Conservation (phyloP, 192 early-diverging fungal species). For the Coemansia sp. region DNA sequence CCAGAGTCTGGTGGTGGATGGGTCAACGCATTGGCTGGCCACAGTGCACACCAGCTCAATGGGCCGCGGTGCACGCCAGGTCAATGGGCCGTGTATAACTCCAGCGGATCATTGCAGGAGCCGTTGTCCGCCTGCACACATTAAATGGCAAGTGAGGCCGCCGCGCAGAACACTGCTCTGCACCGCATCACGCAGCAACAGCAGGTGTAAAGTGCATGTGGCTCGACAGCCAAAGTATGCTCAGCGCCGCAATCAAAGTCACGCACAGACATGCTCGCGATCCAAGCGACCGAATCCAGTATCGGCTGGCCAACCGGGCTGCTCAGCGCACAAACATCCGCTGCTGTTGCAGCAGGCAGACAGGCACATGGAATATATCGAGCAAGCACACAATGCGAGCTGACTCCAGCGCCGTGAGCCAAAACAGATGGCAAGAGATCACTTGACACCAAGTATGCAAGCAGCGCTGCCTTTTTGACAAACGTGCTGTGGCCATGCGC, state of each 20-base stretch:
- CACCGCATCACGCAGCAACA: neutral
- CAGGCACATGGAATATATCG: neutral
- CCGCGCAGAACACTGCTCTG: neutral
- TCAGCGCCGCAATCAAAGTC: neutral
- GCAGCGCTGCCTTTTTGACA: neutral
- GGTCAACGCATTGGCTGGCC: neutral
- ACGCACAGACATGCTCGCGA: neutral
- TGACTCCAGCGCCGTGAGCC: neutral
- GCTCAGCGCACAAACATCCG: too few relatives aligned
- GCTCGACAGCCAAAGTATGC: neutral
- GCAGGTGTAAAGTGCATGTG: neutral
- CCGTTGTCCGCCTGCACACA: neutral
- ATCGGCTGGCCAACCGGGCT: neutral
- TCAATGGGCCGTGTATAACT: neutral
- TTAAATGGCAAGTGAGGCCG: neutral
- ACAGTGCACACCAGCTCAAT: slow-evolving; percentile 1
- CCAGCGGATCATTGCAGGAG: neutral
- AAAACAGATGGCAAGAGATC: neutral
- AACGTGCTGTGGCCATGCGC: slow-evolving; percentile 5
- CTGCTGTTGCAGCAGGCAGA: neutral
- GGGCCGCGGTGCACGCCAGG: neutral
- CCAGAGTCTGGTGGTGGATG: neutral
- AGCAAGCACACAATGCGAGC: neutral
- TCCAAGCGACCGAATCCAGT: neutral
- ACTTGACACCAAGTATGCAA: slow-evolving; percentile 3